Evolutionary conservation across 345 rosid species (phyloP).

Genomic region (Citrus hindsii): DNA sequence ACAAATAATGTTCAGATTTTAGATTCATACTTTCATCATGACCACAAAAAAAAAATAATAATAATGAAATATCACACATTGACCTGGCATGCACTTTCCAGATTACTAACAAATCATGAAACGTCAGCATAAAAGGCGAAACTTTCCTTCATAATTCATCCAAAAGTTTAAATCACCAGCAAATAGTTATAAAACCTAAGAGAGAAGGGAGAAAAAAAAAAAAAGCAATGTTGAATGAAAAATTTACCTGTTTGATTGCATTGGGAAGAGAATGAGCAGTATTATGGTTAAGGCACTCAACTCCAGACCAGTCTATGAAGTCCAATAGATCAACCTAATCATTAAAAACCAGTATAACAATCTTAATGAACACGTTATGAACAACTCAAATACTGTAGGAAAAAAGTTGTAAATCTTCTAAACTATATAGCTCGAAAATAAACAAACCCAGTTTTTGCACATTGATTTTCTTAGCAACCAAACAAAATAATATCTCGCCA

Average conservation of each 20-base stretch:
- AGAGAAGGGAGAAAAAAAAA: neutral
- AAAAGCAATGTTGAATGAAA: neutral
- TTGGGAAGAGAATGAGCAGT: conserved; percentile 64
- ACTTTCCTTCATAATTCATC: neutral
- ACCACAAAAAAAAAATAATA: neutral
- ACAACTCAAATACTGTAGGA: neutral
- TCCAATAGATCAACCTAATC: conserved; percentile 81
- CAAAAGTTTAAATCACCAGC: neutral
- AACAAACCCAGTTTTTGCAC: neutral
- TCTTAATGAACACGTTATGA: neutral
- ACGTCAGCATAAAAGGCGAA: neutral
- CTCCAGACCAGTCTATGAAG: conserved; percentile 91
- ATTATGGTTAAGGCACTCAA: conserved; percentile 91
- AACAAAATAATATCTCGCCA: neutral
- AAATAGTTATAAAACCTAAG: neutral
- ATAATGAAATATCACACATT: neutral
- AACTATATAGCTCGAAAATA: neutral
- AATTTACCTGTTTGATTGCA: conserved; percentile 82
- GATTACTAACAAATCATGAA: neutral
- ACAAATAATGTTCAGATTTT: neutral
- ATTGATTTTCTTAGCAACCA: neutral
- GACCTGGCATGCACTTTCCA: neutral
- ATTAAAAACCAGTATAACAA: conserved; percentile 17
- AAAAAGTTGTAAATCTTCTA: neutral
- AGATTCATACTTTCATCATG: neutral